Percentiles rank a stretch among this genome's conserved stretches.
phyloP scores from a whole-genome alignment of 768 basidiomycete genomes.

The Termitomyces sp. region DNA sequence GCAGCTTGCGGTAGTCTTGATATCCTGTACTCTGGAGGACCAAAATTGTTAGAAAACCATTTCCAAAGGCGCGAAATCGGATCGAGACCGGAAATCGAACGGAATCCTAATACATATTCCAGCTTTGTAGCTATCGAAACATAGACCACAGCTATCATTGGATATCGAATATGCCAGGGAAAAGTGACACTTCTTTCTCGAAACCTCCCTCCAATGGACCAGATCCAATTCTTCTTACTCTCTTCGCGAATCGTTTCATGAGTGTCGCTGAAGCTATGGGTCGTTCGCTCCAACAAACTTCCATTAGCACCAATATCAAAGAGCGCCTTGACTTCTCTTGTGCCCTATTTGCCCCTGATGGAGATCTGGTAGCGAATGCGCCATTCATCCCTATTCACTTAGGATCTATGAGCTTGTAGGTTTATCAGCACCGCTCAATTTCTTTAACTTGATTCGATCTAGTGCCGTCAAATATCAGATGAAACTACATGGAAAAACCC shows the following conservation, averaged over 20 bases:
- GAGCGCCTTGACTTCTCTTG: conserved; percentile 95
- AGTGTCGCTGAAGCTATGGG: conserved; percentile 97
- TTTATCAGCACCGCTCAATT: conserved; percentile 10
- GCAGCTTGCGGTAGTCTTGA: neutral
- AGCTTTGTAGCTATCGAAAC: neutral
- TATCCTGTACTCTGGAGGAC: neutral
- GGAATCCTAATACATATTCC: neutral
- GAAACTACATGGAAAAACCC: conserved; percentile 62
- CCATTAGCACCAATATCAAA: conserved; percentile 94
- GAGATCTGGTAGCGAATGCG: conserved; percentile 92
- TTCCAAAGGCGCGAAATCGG: neutral
- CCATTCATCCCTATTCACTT: conserved; percentile 88
- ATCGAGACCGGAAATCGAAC: conserved; percentile 2
- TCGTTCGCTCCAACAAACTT: conserved; percentile 82
- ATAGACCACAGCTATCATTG: neutral
- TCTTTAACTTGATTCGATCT: conserved; percentile 5
- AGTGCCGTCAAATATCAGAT: conserved; percentile 90
- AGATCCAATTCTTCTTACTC: conserved; percentile 84
- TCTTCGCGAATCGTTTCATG: conserved; percentile 98
- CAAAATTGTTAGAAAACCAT: neutral
- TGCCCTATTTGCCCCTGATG: conserved; percentile 92
- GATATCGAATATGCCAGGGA: neutral
- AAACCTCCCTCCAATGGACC: conserved; percentile 41
- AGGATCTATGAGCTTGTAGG: conserved; percentile 89
- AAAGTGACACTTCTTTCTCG: neutral